phyloP scores from a whole-genome alignment of 306 rosid genomes.

The Lathyrus aphaca region DNA sequence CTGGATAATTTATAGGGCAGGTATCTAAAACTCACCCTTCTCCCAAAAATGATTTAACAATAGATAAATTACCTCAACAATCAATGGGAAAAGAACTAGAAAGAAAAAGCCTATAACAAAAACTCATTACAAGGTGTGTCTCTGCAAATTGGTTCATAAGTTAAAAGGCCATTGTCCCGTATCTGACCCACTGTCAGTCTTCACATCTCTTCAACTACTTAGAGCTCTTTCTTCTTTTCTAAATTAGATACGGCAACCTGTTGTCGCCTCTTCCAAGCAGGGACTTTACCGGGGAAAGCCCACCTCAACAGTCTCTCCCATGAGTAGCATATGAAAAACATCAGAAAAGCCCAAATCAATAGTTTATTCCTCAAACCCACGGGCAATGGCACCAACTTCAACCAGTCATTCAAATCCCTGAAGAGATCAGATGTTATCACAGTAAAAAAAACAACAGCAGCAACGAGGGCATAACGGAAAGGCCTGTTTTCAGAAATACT shows the following conservation, averaged over 20 bases:
- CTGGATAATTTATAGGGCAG: conserved; percentile 32
- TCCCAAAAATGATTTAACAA: conserved; percentile 48
- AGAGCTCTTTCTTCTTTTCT: conserved; percentile 74
- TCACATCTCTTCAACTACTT: conserved; percentile 36
- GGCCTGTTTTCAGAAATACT: conserved; percentile 92
- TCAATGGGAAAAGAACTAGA: conserved; percentile 34
- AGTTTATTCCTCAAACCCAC: conserved; percentile 78
- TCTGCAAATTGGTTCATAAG: conserved; percentile 22
- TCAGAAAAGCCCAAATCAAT: conserved; percentile 81
- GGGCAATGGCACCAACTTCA: conserved; percentile 94
- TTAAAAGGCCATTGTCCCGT: conserved; percentile 1
- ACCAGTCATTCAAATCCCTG: conserved; percentile 79
- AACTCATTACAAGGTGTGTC: conserved; percentile 31
- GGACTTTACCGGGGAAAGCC: conserved; percentile 91
- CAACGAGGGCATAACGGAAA: conserved; percentile 71
- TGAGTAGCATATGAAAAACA: conserved; percentile 77
- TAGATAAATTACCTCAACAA: conserved; percentile 30
- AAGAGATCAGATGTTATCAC: conserved; percentile 87
- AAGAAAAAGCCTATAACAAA: conserved; percentile 35
- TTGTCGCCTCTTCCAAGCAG: conserved; percentile 89
- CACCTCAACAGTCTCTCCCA: conserved; percentile 92
- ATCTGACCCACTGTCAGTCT: conserved; percentile 20
- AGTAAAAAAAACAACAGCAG: conserved; percentile 77
- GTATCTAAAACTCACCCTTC: conserved; percentile 45
- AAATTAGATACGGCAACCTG: conserved; percentile 59